phyloP scores from a whole-genome alignment of 805 yeast species.

The Maudiozyma serrabonitensis region DNA sequence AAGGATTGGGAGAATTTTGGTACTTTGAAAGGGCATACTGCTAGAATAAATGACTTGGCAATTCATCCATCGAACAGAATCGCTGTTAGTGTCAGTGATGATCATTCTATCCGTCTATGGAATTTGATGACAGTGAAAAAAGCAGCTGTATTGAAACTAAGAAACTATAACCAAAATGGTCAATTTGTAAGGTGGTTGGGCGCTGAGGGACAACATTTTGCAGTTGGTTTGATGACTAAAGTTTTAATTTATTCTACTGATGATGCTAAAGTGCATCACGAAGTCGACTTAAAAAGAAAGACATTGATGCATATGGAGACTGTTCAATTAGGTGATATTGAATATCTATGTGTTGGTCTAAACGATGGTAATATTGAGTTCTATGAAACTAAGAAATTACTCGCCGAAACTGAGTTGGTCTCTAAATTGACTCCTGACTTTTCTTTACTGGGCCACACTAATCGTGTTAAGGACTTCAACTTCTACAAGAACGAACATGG shows the following conservation, averaged over 20 bases:
- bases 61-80: conserved; percentile 86
- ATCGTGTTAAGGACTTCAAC: conserved; percentile 72
- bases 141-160: conserved; percentile 73
- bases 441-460: conserved; percentile 68
- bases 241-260: conserved; percentile 56
- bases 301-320: conserved; percentile 64
- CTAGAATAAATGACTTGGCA: conserved; percentile 72
- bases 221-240: conserved; percentile 63
- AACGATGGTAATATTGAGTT: conserved; percentile 64
- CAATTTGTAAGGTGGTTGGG: conserved; percentile 59
- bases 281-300: conserved; percentile 37
- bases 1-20: conserved; percentile 95
- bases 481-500: conserved; percentile 37
- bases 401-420: conserved; percentile 15
- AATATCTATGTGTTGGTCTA: conserved; percentile 57
- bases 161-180: conserved; percentile 57
- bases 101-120: conserved; percentile 81
- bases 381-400: conserved; percentile 33
- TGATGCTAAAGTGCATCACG: conserved; percentile 47
- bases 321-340: conserved; percentile 29
- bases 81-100: conserved; percentile 83
- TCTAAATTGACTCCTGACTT: conserved; percentile 38
- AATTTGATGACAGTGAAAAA: conserved; percentile 93
- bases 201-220: conserved; percentile 54
- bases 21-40: conserved; percentile 79